Conservation (phyloP, 495 filamentous ascomycete species). For the Aspergillus biplanus region DNA sequence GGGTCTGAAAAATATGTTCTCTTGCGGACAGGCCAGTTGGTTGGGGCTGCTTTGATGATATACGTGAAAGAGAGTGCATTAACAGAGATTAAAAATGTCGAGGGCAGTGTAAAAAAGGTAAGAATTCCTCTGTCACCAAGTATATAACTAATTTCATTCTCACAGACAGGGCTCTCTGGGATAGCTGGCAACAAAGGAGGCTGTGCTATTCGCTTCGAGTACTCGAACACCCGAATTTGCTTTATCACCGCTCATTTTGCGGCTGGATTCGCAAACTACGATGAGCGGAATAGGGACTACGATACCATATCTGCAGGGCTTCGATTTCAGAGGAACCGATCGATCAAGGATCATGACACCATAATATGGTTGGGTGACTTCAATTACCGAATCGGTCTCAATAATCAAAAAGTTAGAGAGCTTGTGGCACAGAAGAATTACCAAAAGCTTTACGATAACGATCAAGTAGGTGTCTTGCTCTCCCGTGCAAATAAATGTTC, state of each 20-base stretch:
- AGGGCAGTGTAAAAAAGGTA: constrained; percentile 90
- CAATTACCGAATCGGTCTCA: constrained; percentile 94
- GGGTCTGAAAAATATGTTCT: constrained; percentile 82
- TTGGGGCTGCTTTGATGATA: constrained; percentile 89
- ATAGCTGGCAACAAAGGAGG: constrained; percentile 99
- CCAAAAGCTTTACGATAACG: constrained; percentile 84
- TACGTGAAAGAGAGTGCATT: constrained; percentile 81
- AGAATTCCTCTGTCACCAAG: constrained; percentile 5
- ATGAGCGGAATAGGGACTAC: constrained; percentile 93
- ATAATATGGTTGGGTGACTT: constrained; percentile 99
- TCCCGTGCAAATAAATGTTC: not conserved
- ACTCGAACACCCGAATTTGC: constrained; percentile 88
- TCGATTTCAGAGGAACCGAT: constrained; percentile 84
- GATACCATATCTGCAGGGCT: constrained; percentile 85
- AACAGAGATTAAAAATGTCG: constrained; percentile 88
- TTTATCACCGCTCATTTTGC: constrained; percentile 97
- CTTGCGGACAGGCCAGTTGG: constrained; percentile 88
- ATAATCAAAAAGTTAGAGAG: constrained; percentile 75
- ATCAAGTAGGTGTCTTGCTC: constrained; percentile 64
- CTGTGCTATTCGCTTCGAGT: constrained; percentile 95
- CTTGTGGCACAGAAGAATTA: constrained; percentile 71
- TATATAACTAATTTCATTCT: constrained; percentile 21
- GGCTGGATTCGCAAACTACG: constrained; percentile 95
- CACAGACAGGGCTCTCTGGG: constrained; percentile 87
- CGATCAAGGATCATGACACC: constrained; percentile 89